A percentile compares a stretch with the other conserved stretches of the same genome.
Conservation (phyloP, 2,329 filamentous ascomycete genomes). For the Coniochaeta sp. region DNA sequence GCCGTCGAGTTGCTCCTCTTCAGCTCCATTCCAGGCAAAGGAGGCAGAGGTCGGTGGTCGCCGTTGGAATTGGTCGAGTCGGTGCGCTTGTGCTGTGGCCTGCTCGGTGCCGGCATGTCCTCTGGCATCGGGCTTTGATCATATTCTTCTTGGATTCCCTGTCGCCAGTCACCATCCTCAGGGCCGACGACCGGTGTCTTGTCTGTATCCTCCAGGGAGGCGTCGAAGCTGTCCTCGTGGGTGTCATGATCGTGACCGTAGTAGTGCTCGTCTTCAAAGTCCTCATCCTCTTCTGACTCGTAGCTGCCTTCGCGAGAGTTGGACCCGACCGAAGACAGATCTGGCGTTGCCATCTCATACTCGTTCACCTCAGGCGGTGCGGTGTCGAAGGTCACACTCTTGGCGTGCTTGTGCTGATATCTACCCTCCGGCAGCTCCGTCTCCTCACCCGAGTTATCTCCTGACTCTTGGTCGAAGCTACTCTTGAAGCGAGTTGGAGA, state of each 20-base stretch:
- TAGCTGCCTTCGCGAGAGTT: conserved; percentile 91
- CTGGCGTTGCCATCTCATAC: conserved; percentile 96
- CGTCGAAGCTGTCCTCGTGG: conserved; percentile 88
- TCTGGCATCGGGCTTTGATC: conserved; percentile 63
- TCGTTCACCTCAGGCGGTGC: conserved; percentile 93
- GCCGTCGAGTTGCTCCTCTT: conserved; percentile 42
- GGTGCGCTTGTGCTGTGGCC: conserved; percentile 52
- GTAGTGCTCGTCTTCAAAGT: conserved; percentile 47
- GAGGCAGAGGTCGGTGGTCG: conserved; percentile 78
- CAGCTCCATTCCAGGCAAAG: conserved; percentile 60
- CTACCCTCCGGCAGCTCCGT: conserved; percentile 56
- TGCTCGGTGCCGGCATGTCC: conserved; percentile 33
- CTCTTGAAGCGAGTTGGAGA: conserved; percentile 60
- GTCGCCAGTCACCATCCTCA: conserved; percentile 73
- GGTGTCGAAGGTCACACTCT: conserved; percentile 95
- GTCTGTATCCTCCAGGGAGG: conserved; percentile 87
- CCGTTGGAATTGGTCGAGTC: conserved; percentile 72
- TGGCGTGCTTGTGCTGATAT: conserved; percentile 73
- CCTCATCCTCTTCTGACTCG: conserved; percentile 72
- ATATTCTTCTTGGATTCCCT: conserved; percentile 57
- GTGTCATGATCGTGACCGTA: conserved; percentile 49
- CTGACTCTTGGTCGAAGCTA: conserved; percentile 61
- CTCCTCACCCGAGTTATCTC: conserved; percentile 52
- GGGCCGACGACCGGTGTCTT: conserved; percentile 98
- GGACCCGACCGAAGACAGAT: conserved; percentile 84